phyloP scores from a whole-genome alignment of 1,284 basidiomycete genomes.

The Phellinidium pouzarii region DNA sequence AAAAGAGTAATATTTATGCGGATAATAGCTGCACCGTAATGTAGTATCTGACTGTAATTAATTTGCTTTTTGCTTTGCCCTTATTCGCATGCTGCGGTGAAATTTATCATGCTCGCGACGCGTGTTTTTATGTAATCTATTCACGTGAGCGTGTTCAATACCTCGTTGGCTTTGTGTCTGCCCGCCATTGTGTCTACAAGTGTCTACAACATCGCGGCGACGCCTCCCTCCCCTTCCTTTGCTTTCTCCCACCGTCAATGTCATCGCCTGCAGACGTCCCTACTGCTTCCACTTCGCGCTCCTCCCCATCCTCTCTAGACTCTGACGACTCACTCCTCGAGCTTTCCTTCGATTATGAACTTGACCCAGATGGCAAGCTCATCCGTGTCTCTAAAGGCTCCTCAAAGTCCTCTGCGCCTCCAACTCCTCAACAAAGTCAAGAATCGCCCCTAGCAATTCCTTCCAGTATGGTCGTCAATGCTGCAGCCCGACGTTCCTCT shows the following conservation, averaged over 20 bases:
- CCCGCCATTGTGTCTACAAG: too few species aligned
- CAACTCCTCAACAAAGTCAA: slow-evolving; percentile 11
- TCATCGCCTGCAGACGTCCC: slow-evolving; percentile 5
- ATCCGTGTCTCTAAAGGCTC: slow-evolving; percentile 18
- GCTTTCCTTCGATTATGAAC: slow-evolving; percentile 17
- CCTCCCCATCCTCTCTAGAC: slow-evolving; percentile 2
- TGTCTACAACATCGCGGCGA: slow-evolving; percentile 2
- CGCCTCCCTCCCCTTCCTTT: not conserved
- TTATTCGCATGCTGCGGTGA: not conserved
- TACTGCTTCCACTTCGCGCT: not conserved
- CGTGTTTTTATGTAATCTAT: not conserved
- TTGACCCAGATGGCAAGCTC: slow-evolving; percentile 14
- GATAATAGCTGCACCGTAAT: too few species aligned
- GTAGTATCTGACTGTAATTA: too few species aligned
- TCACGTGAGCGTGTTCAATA: not conserved
- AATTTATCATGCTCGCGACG: not conserved
- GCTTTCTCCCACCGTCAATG: not conserved
- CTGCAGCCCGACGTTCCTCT: slow-evolving; percentile 10
- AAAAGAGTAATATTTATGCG: too few species aligned
- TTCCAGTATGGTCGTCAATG: not conserved
- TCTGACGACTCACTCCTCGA: slow-evolving; percentile 15
- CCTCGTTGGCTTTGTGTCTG: not conserved
- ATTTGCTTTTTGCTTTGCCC: too few species aligned
- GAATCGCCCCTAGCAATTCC: not conserved
- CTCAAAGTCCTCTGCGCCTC: slow-evolving; percentile 10